phyloP scores from a whole-genome alignment of 139 green algal species.

The Gonium pectorale region DNA sequence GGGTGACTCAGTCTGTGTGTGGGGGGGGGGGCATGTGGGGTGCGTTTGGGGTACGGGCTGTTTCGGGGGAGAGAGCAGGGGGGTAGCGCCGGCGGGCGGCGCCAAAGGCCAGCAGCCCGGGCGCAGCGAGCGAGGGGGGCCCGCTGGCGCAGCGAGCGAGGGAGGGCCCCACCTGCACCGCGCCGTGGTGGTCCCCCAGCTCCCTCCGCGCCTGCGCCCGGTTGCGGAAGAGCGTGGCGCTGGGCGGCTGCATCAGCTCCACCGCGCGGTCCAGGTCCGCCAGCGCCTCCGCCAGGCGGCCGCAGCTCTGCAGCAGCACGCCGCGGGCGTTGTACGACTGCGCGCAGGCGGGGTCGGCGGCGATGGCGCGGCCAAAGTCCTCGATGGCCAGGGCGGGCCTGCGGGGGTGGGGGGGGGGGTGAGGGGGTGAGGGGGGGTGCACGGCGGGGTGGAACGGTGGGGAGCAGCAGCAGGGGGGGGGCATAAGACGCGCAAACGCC shows the following conservation, averaged over 20 bases:
- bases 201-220: constrained; percentile 57
- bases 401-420: not conserved
- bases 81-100: no score
- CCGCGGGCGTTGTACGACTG: constrained; percentile 51
- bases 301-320: constrained; percentile 46
- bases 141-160: no score
- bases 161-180: constrained; percentile 13
- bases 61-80: no score
- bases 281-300: constrained; percentile 62
- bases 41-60: no score
- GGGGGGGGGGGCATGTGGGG: no score
- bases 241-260: constrained; percentile 45
- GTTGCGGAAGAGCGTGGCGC: constrained; percentile 59
- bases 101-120: no score
- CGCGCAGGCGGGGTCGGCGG: constrained; percentile 44
- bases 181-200: constrained; percentile 7
- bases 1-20: no score
- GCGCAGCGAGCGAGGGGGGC: no score
- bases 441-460: no score
- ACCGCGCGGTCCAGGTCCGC: constrained; percentile 70
- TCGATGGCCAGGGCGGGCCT: constrained; percentile 29
- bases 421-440: not conserved
- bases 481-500: no score
- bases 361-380: constrained; percentile 59
- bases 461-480: no score